Conservation (phyloP, 2,329 filamentous ascomycete species). For the Nemania sp. region DNA sequence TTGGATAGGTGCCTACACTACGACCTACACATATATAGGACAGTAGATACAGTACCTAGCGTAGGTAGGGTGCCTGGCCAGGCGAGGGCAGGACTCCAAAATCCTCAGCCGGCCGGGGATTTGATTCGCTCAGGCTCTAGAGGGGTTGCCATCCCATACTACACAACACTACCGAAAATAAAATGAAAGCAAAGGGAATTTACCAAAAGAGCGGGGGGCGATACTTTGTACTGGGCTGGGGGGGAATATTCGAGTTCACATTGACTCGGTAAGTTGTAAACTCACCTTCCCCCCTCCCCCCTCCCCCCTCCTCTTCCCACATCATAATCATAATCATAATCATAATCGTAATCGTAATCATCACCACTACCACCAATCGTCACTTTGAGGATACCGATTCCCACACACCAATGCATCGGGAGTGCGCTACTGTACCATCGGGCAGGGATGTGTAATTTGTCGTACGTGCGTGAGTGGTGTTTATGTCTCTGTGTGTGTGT, state of each 20-base stretch:
- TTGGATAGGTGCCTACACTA: not conserved
- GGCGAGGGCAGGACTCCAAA: conserved; percentile 4
- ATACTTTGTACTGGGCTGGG: too few species aligned
- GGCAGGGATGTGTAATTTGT: not conserved
- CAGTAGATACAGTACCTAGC: too few species aligned
- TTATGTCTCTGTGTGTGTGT: conserved; percentile 9
- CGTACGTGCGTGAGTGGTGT: too few species aligned
- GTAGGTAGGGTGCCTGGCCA: not conserved
- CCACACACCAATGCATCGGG: conserved; percentile 38
- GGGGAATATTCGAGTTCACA: too few species aligned
- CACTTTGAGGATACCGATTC: conserved; percentile 25
- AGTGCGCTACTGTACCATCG: conserved; percentile 33
- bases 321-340: conserved; percentile 4
- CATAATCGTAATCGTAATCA: too few species aligned
- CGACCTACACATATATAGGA: too few species aligned
- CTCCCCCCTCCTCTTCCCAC: not conserved
- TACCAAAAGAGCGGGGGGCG: too few species aligned
- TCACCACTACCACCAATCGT: not conserved
- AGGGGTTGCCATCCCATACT: not conserved
- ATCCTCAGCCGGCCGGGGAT: conserved; percentile 22
- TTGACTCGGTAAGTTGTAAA: too few species aligned
- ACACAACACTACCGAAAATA: too few species aligned
- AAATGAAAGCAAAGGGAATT: too few species aligned
- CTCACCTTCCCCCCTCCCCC: not conserved
- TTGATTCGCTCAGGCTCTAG: conserved; percentile 33